Evolutionary conservation across 768 basidiomycete genomes (phyloP), one percentile per base, ranked within the genome.

Genomic region (Amanita pallidorosea): DNA sequence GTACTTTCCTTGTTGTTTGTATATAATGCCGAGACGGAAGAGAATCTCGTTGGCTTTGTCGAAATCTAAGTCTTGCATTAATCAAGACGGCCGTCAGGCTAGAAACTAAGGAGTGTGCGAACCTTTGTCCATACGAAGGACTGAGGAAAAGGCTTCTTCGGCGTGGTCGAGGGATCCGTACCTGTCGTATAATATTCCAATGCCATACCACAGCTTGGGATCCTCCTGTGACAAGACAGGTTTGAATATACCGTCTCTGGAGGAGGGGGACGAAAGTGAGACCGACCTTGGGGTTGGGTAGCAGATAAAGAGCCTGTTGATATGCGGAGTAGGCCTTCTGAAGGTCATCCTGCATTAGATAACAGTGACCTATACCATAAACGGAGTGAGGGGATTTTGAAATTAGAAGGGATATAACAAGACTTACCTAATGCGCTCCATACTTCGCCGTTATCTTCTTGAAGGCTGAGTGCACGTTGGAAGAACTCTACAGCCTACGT

Each of bases 41-140:
- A 95, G 83, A 55, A 99, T 97, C 63, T 99, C 96, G 63, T 98
- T 97, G 41, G 93, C 87, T 72, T 97, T 97, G 72, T 97, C 93
- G 58, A 98, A 99, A 63, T 93, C 94, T 83, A 75, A 61, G 61
- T 73, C 74, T 75, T 61, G 49, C 46, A 62, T 66, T 49, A 63
- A 55, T 60, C 48, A 53, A 57, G 55, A 58, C 54, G 58, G 59
- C 45, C 51, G 51, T 57, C 35, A 42, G 29, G 25, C 45, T 17
- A 45, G 49, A 37, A 11, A 41, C 34, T 27, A 49, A 35, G 46
- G 67, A 70, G 54, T n/a, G 44, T 7, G 62, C 70, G 64, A 63
- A 96, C 95, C 88, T 68, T 90, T 88, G 69, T 97, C 94, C 93
- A 97, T 98, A 56, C 86, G 76, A 37, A 99, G 80, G 22, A 98